phyloP scores from a whole-genome alignment of 305 asterid species.

The Plantago coronopus region DNA sequence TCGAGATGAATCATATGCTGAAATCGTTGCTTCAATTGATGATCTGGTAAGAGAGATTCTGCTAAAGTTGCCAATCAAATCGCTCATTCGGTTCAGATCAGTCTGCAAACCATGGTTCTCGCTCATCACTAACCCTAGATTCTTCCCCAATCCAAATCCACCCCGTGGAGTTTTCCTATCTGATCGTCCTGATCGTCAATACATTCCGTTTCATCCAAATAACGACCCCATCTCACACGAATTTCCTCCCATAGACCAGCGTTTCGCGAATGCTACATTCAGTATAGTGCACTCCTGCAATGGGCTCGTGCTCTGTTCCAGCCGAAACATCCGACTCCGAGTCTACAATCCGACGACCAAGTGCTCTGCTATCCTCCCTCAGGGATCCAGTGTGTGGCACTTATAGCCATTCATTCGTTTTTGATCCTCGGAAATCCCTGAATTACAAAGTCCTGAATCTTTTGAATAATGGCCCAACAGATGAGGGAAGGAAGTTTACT shows the following conservation, averaged over 20 bases:
- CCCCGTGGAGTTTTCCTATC: neutral
- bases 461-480: too few species aligned
- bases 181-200: neutral
- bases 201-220: neutral
- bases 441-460: too few species aligned
- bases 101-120: neutral
- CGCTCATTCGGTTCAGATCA: neutral
- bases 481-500: neutral
- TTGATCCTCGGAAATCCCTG: too few species aligned
- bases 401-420: too few species aligned
- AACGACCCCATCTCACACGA: too few species aligned
- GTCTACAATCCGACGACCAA: neutral
- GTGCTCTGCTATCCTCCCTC: neutral
- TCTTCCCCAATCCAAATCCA: neutral
- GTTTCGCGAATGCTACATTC: neutral
- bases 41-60: neutral
- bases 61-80: neutral
- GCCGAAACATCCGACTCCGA: neutral
- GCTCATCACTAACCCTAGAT: neutral
- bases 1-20: neutral
- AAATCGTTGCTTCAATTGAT: slow-evolving; percentile 1
- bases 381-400: too few species aligned
- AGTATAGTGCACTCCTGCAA: neutral
- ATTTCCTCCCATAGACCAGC: neutral
- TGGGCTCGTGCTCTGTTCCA: neutral